Evolutionary conservation across 2,329 filamentous ascomycete genomes (phyloP).

Genomic region (Ilyonectria sp.): DNA sequence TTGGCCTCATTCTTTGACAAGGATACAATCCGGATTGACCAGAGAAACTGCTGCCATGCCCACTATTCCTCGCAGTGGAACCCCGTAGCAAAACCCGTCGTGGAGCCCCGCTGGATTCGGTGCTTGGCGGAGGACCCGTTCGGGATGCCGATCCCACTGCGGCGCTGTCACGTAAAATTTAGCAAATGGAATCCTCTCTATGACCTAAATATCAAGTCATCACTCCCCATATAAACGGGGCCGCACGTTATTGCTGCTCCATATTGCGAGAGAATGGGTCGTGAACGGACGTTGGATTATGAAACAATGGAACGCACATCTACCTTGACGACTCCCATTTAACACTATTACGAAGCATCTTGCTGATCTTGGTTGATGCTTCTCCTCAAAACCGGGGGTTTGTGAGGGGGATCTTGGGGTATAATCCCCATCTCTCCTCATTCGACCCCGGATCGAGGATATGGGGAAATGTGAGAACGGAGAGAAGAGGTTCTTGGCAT

Average conservation of each 20-base stretch:
- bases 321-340: background rate
- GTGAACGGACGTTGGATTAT: background rate
- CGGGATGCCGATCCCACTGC: background rate
- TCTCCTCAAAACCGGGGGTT: background rate
- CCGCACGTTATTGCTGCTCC: background rate
- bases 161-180: conserved; percentile 13
- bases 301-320: too few species aligned
- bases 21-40: background rate
- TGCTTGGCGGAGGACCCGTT: conserved; percentile 8
- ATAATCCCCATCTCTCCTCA: background rate
- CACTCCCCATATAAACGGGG: background rate
- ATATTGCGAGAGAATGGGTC: background rate
- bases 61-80: background rate
- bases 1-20: background rate
- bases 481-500: too few species aligned
- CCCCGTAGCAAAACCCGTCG: background rate
- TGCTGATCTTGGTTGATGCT: background rate
- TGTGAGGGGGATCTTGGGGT: background rate
- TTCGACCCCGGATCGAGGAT: background rate
- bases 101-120: background rate
- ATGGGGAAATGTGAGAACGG: background rate
- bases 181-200: conserved; percentile 22
- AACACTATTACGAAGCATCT: background rate
- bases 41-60: conserved; percentile 1
- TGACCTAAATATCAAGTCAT: conserved; percentile 15